These are phyloP conservation scores for Metarhizium album DNA, from an alignment of 2,329 filamentous ascomycete species.

Conservation along the genomic window DNA sequence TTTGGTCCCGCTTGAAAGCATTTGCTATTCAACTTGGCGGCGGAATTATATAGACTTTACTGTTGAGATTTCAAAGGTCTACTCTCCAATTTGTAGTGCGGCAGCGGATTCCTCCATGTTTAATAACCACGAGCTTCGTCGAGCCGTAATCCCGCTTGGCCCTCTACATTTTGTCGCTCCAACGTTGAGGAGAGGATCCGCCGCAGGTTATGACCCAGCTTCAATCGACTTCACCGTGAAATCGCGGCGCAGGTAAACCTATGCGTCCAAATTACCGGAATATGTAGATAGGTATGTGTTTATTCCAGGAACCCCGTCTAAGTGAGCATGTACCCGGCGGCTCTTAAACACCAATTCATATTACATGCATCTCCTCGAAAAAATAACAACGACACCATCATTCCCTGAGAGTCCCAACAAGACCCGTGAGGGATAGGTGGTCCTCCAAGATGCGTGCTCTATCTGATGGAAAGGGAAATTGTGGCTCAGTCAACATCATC, in stretches of 20 bases:
- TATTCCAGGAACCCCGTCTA: too few relatives aligned
- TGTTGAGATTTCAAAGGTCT: not conserved
- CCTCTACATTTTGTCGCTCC: not conserved
- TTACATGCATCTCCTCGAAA: not conserved
- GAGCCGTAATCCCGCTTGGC: not conserved
- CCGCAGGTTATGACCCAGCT: too few relatives aligned
- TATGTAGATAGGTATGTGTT: too few relatives aligned
- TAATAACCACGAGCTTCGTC: not conserved
- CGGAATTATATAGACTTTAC: too few relatives aligned
- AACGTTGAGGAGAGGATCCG: not conserved
- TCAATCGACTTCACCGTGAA: too few relatives aligned
- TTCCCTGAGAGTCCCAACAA: not conserved
- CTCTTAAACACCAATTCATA: not conserved
- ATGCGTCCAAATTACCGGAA: too few relatives aligned
- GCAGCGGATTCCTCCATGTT: not conserved
- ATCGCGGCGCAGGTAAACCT: too few relatives aligned
- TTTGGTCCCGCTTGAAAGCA: not conserved
- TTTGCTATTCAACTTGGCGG: too few relatives aligned
- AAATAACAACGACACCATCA: not conserved
- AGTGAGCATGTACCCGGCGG: not conserved
- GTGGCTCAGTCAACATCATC: constrained; percentile 34
- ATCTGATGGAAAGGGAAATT: constrained; percentile 4
- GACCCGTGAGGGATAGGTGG: not conserved
- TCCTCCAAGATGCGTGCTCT: not conserved
- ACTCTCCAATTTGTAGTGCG: not conserved